Conservation (phyloP, 345 rosid genomes). For the Raphanus raphanistrum region DNA sequence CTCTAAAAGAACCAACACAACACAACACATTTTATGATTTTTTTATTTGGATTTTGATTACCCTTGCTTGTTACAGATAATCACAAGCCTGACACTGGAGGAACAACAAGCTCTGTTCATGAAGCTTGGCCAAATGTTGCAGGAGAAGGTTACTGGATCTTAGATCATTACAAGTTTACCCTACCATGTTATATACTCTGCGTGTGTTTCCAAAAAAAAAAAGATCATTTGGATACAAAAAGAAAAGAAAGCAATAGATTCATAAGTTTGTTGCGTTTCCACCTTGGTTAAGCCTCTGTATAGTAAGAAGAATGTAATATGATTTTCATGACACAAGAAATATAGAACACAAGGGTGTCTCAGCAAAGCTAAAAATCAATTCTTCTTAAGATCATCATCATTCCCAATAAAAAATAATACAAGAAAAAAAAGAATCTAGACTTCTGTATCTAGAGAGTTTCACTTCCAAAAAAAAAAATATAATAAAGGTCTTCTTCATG, state of each 20-base stretch:
- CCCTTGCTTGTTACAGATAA: conserved; percentile 45
- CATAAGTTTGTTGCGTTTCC: conserved; percentile 15
- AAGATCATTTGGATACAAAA: background rate
- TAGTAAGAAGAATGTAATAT: background rate
- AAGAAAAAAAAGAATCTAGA: conserved; percentile 25
- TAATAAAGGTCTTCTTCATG: conserved; percentile 21
- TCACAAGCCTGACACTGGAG: conserved; percentile 62
- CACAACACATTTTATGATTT: background rate
- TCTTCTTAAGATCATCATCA: conserved; percentile 15
- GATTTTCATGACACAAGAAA: background rate
- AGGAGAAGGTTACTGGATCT: conserved; percentile 45
- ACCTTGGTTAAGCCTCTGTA: conserved; percentile 18
- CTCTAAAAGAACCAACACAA: background rate
- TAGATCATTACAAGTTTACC: conserved; percentile 15
- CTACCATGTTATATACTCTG: background rate
- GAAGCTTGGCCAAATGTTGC: conserved; percentile 75
- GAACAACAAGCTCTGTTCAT: conserved; percentile 63
- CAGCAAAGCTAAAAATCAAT: conserved; percentile 30
- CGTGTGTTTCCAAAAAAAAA: background rate
- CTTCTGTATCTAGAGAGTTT: conserved; percentile 39
- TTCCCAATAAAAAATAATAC: conserved; percentile 21
- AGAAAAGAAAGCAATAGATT: conserved; percentile 1
- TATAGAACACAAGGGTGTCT: conserved; percentile 9
- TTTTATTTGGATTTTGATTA: background rate
- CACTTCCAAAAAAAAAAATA: conserved; percentile 34